Evolutionary conservation across 495 filamentous ascomycete genomes (phyloP).

Genomic region (Pseudoneurospora amorphoporcata): DNA sequence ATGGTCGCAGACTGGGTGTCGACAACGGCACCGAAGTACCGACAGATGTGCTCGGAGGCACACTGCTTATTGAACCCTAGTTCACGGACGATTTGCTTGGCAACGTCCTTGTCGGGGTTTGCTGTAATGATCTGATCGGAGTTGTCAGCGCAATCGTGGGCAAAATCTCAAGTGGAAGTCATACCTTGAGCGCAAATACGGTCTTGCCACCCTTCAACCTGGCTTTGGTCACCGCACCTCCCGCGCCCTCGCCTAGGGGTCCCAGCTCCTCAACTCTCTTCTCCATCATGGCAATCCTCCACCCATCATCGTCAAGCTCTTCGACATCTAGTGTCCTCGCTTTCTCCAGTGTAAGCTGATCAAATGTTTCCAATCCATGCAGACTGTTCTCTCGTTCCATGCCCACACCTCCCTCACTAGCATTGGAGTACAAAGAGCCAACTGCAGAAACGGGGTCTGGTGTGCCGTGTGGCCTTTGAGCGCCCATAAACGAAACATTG

Average conservation of each 20-base stretch:
- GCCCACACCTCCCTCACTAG: constrained; percentile 48
- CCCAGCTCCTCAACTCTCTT: constrained; percentile 82
- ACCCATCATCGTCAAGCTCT: constrained; percentile 87
- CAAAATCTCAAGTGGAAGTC: constrained; percentile 9
- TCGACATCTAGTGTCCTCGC: constrained; percentile 79
- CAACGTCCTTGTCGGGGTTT: constrained; percentile 92
- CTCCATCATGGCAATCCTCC: constrained; percentile 83
- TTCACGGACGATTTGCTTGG: constrained; percentile 94
- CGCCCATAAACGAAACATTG: constrained; percentile 56
- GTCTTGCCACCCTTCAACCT: constrained; percentile 83
- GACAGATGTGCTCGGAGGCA: constrained; percentile 85
- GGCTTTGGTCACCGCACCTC: constrained; percentile 88
- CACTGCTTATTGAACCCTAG: constrained; percentile 96
- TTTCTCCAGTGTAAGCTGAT: constrained; percentile 66
- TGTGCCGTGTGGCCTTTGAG: constrained; percentile 46
- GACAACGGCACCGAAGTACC: constrained; percentile 93
- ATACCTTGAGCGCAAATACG: constrained; percentile 91
- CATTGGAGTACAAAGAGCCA: constrained; percentile 70
- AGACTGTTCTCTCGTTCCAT: constrained; percentile 72
- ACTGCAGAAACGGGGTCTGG: constrained; percentile 86
- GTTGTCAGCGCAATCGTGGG: constrained; percentile 13
- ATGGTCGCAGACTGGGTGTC: constrained; percentile 90
- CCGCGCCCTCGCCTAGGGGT: constrained; percentile 87
- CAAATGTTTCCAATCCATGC: constrained; percentile 56
- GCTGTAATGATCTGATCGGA: constrained; percentile 79